Evolutionary conservation across 139 green algal species (phyloP).

Genomic region (Chlorella sp.): DNA sequence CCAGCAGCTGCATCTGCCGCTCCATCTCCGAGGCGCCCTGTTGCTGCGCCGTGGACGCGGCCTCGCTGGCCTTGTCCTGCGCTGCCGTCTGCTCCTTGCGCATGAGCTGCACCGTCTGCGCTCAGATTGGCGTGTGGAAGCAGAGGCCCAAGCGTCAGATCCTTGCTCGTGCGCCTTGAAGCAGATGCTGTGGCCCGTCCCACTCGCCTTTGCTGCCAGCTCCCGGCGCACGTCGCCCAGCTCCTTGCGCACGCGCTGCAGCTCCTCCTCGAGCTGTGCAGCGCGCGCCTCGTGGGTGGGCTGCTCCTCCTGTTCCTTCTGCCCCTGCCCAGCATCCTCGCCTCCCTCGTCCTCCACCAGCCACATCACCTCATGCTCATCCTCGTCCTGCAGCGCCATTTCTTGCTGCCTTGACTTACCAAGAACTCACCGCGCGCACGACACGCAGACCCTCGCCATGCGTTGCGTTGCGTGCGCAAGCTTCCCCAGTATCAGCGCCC

Average conservation of each 20-base stretch:
- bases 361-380: conserved; percentile 30
- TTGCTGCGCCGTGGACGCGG: background rate
- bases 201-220: conserved; percentile 32
- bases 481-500: no score
- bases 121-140: no score
- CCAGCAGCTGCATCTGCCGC: conserved; percentile 15
- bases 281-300: background rate
- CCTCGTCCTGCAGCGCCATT: background rate
- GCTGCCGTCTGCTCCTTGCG: conserved; percentile 27
- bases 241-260: conserved; percentile 17
- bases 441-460: no score
- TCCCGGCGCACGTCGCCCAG: conserved; percentile 30
- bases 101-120: conserved; percentile 42
- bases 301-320: no score
- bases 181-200: background rate
- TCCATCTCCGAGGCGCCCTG: conserved; percentile 19
- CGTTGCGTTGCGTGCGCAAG: no score
- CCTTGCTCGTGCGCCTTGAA: background rate
- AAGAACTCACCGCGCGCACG: no score
- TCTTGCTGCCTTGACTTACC: no score
- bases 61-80: conserved; percentile 22
- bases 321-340: no score
- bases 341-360: conserved; percentile 26
- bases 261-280: conserved; percentile 20
- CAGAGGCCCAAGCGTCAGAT: no score